These are phyloP conservation scores for Claviceps purpurea DNA, from an alignment of 2,329 filamentous ascomycete genomes.

Conservation along the genomic window DNA sequence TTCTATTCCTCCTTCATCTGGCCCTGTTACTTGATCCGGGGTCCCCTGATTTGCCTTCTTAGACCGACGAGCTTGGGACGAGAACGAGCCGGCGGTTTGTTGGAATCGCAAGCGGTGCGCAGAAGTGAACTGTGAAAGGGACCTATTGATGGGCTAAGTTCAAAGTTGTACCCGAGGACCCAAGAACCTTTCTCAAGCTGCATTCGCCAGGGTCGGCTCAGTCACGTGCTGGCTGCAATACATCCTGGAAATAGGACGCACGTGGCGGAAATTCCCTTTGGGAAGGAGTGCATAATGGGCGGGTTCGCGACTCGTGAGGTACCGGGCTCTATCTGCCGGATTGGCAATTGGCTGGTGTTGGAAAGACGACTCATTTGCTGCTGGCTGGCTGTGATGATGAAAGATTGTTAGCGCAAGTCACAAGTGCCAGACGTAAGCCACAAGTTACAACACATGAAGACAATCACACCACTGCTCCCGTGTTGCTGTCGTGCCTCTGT, in stretches of 20 bases:
- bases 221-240: conserved; percentile 1
- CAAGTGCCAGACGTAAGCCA: too few relatives aligned
- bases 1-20: neutral
- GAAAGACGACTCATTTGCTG: too few relatives aligned
- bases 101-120: neutral
- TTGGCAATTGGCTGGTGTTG: too few relatives aligned
- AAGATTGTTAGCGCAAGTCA: too few relatives aligned
- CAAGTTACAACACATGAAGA: too few relatives aligned
- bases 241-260: neutral
- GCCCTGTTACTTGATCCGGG: neutral
- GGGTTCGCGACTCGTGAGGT: too few relatives aligned
- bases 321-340: too few relatives aligned
- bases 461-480: too few relatives aligned
- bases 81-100: neutral
- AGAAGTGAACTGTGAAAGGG: neutral
- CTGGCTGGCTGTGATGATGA: too few relatives aligned
- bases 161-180: neutral
- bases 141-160: neutral
- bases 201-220: neutral
- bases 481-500: too few relatives aligned
- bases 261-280: neutral
- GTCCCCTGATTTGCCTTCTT: neutral
- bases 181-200: neutral
- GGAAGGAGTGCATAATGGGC: neutral
- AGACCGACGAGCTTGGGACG: neutral